Conservation (phyloP, 116 monocot species). For the Cymodocea nodosa region DNA sequence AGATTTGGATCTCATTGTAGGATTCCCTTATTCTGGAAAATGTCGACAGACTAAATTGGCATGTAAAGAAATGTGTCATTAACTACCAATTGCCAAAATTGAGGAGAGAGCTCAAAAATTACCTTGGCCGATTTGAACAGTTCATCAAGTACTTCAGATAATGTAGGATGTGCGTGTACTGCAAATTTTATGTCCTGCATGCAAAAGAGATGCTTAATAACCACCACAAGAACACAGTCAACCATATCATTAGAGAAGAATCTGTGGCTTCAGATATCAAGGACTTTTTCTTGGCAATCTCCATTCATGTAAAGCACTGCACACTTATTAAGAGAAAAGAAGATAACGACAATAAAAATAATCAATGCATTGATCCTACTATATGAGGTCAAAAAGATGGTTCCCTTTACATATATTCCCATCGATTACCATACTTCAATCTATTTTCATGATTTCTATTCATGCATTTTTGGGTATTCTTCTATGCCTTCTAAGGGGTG, state of each 20-base stretch:
- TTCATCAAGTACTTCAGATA: constrained; percentile 95
- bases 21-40: not conserved
- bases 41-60: not conserved
- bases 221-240: not conserved
- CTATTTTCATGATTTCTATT: no score
- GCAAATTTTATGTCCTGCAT: constrained; percentile 87
- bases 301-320: no score
- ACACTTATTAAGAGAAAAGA: no score
- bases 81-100: not conserved
- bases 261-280: not conserved
- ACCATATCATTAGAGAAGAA: not conserved
- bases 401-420: no score
- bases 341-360: no score
- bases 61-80: not conserved
- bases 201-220: not conserved
- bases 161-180: constrained; percentile 96
- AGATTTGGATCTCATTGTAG: not conserved
- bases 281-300: not conserved
- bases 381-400: no score
- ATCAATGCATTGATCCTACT: no score
- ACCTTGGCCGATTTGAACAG: constrained; percentile 98
- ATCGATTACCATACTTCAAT: no score
- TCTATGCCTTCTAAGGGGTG: no score
- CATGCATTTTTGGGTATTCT: no score
- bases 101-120: not conserved